Conservation (phyloP, 768 basidiomycete genomes). For the Porpolomopsis calyptriformis region DNA sequence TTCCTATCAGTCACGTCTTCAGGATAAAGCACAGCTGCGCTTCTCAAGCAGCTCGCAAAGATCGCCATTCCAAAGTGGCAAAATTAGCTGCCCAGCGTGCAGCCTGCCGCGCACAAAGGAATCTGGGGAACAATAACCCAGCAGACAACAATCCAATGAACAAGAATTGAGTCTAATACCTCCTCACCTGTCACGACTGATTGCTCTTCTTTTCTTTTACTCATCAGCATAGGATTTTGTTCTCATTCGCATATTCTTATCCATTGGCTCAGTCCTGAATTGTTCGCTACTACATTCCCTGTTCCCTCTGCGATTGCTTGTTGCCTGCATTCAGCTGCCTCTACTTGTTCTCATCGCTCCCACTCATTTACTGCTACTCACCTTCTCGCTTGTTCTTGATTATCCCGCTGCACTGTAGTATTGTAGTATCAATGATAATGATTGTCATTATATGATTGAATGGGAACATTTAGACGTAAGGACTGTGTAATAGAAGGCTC, state of each 20-base stretch:
- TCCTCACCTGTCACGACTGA: neutral
- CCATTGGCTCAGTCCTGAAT: neutral
- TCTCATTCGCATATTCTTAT: neutral
- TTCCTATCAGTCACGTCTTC: neutral
- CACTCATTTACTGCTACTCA: neutral
- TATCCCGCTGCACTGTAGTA: neutral
- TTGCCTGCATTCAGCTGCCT: neutral
- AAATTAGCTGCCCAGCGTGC: conserved; percentile 4
- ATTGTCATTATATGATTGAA: neutral
- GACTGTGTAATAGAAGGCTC: neutral
- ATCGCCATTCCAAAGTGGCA: neutral
- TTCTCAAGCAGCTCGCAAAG: neutral
- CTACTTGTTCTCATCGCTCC: neutral
- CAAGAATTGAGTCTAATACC: neutral
- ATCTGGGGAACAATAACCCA: neutral
- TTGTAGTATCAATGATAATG: neutral
- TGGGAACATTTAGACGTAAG: neutral
- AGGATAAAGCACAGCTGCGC: neutral
- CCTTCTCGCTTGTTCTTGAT: neutral
- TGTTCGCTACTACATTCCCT: neutral
- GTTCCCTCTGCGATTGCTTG: neutral
- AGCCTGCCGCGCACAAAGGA: neutral
- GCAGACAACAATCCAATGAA: no score
- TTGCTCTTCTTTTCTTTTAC: neutral
- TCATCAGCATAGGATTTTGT: neutral